phyloP scores from a whole-genome alignment of 192 early-diverging fungal genomes.

The Thoreauomyces humboldtii region DNA sequence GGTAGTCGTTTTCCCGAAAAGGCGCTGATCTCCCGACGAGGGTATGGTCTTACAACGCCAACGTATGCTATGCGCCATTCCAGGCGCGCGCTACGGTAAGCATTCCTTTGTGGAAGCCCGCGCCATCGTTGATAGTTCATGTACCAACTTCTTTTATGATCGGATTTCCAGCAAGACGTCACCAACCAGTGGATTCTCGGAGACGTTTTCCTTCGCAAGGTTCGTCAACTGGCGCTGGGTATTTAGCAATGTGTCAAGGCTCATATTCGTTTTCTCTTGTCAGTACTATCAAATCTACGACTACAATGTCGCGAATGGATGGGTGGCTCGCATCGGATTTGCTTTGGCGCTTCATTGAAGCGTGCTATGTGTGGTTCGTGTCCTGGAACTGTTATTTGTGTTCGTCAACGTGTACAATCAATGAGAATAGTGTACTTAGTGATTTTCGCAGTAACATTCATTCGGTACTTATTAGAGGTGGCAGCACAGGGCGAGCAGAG shows the following conservation, averaged over 20 bases:
- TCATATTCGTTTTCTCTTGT: neutral
- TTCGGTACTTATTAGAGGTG: too few relatives aligned
- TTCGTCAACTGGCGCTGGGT: neutral
- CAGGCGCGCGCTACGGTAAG: neutral
- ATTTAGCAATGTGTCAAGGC: neutral
- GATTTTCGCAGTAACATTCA: too few relatives aligned
- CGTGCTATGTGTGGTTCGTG: too few relatives aligned
- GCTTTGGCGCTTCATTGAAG: slow-evolving; percentile 17
- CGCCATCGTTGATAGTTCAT: neutral
- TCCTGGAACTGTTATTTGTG: too few relatives aligned
- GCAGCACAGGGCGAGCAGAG: too few relatives aligned
- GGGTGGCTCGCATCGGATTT: neutral
- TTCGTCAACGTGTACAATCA: too few relatives aligned
- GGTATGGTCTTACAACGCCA: slow-evolving; percentile 19
- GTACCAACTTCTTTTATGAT: neutral
- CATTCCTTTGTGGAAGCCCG: neutral
- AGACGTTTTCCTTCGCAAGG: slow-evolving; percentile 30
- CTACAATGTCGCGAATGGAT: slow-evolving; percentile 11
- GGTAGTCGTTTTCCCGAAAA: neutral
- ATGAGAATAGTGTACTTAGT: too few relatives aligned
- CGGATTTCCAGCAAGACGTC: slow-evolving; percentile 2
- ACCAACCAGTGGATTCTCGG: slow-evolving; percentile 19
- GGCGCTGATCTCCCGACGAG: slow-evolving; percentile 17
- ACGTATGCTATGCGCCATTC: slow-evolving; percentile 28
- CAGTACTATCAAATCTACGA: slow-evolving; percentile 33